Percentiles rank a stretch among this genome's conserved stretches.
Evolutionary conservation across 768 basidiomycete genomes (phyloP).

Genomic region (Punctularia strigosozonata): DNA sequence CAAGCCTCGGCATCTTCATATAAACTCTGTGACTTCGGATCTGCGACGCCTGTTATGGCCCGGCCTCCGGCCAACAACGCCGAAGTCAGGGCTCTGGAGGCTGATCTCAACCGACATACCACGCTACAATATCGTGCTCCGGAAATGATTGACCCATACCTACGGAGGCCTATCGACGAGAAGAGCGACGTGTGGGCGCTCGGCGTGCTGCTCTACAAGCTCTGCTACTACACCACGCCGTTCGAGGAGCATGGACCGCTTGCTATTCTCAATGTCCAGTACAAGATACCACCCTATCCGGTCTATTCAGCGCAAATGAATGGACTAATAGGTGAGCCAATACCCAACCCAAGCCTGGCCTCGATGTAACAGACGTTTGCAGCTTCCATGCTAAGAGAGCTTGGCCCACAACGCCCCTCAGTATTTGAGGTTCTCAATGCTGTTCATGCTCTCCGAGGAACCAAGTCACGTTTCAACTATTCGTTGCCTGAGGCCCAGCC

Average conservation of each 20-base stretch:
- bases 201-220: slow-evolving; percentile 92
- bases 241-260: slow-evolving; percentile 97
- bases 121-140: slow-evolving; percentile 98
- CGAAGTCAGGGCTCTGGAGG: slow-evolving; percentile 80
- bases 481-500: slow-evolving; percentile 37
- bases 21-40: slow-evolving; percentile 98
- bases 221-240: slow-evolving; percentile 98
- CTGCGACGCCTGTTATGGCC: slow-evolving; percentile 61
- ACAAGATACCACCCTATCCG: slow-evolving; percentile 82
- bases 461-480: slow-evolving; percentile 72
- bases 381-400: slow-evolving; percentile 92
- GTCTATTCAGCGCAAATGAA: slow-evolving; percentile 80
- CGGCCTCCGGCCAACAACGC: slow-evolving; percentile 66
- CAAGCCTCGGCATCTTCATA: slow-evolving; percentile 74
- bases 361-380: slow-evolving; percentile 4
- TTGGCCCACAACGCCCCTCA: slow-evolving; percentile 74
- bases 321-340: slow-evolving; percentile 58
- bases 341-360: slow-evolving; percentile 7
- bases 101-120: slow-evolving; percentile 88
- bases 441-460: slow-evolving; percentile 82
- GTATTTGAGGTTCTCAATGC: slow-evolving; percentile 78
- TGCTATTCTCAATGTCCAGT: slow-evolving; percentile 94
- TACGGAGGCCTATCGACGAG: slow-evolving; percentile 77
- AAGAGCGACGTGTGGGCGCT: slow-evolving; percentile 98
- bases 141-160: slow-evolving; percentile 92